These are phyloP conservation scores for Sporisorium iseilematis-ciliati DNA, from an alignment of 1,284 basidiomycete genomes.

Conservation along the genomic window DNA sequence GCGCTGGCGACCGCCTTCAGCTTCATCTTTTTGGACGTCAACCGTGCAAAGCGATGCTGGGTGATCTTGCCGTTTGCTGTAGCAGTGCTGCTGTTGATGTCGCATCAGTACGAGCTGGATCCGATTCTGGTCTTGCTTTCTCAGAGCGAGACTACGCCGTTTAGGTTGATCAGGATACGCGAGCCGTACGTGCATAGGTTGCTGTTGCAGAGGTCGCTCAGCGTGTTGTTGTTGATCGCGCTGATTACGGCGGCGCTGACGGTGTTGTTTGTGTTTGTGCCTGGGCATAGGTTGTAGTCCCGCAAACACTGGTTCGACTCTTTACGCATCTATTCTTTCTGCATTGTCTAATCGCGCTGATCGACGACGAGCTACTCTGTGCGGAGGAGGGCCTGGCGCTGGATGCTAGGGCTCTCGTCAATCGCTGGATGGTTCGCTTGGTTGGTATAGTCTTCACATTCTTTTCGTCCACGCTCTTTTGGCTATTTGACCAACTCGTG, in stretches of 20 bases:
- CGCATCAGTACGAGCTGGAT: constrained; percentile 95
- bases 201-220: constrained; percentile 84
- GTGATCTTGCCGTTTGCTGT: constrained; percentile 96
- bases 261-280: constrained; percentile 89
- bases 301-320: not conserved
- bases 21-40: constrained; percentile 91
- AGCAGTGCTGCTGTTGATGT: constrained; percentile 87
- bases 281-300: constrained; percentile 81
- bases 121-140: constrained; percentile 76
- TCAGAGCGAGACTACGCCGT: constrained; percentile 76
- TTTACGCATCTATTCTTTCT: no score
- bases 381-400: not conserved
- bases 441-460: not conserved
- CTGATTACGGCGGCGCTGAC: constrained; percentile 81
- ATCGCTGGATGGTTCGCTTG: not conserved
- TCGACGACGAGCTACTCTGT: not conserved
- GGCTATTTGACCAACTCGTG: not conserved
- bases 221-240: constrained; percentile 79
- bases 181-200: constrained; percentile 93
- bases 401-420: not conserved
- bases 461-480: constrained; percentile 17
- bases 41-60: constrained; percentile 90
- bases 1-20: constrained; percentile 89
- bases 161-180: constrained; percentile 86
- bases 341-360: no score